Conservation (phyloP, 176 grass and related monocot genomes). For the Eragrostis curvula region DNA sequence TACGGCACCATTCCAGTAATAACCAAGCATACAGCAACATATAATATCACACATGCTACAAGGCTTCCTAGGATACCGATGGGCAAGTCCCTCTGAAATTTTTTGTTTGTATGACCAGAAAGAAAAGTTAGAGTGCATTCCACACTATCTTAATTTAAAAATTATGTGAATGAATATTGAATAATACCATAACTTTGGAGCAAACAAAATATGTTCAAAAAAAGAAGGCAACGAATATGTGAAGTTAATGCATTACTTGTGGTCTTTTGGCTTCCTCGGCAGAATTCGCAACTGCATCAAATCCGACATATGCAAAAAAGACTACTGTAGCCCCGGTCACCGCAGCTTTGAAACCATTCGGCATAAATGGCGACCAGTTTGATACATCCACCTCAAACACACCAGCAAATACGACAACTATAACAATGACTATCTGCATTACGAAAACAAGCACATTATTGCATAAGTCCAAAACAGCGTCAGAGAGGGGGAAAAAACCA, state of each 20-base stretch:
- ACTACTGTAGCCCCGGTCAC: constrained; percentile 96
- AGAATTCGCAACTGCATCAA: constrained; percentile 98
- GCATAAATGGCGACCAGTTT: constrained; percentile 97
- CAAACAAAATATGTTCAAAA: constrained; percentile 16
- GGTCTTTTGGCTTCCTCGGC: constrained; percentile 94
- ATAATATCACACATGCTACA: constrained; percentile 73
- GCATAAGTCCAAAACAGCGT: constrained; percentile 2
- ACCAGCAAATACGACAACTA: constrained; percentile 81
- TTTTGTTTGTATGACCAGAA: constrained; percentile 34
- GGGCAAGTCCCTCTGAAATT: constrained; percentile 79
- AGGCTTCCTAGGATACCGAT: constrained; percentile 92
- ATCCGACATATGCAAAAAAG: constrained; percentile 98
- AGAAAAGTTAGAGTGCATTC: constrained; percentile 36
- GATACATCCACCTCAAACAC: constrained; percentile 94
- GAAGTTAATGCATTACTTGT: constrained; percentile 57
- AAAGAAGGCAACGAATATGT: neutral
- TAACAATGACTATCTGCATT: constrained; percentile 83
- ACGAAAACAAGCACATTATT: neutral
- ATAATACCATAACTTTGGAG: neutral
- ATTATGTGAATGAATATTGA: neutral
- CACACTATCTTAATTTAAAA: neutral
- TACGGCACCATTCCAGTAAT: constrained; percentile 99
- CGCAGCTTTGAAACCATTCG: constrained; percentile 87
- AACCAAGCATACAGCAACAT: constrained; percentile 94
- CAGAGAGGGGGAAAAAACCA: neutral